Percentiles rank a stretch among this genome's conserved stretches.
These are phyloP conservation scores for Sporothrix dimorphospora DNA, from an alignment of 2,329 filamentous ascomycete species.

Conservation along the genomic window DNA sequence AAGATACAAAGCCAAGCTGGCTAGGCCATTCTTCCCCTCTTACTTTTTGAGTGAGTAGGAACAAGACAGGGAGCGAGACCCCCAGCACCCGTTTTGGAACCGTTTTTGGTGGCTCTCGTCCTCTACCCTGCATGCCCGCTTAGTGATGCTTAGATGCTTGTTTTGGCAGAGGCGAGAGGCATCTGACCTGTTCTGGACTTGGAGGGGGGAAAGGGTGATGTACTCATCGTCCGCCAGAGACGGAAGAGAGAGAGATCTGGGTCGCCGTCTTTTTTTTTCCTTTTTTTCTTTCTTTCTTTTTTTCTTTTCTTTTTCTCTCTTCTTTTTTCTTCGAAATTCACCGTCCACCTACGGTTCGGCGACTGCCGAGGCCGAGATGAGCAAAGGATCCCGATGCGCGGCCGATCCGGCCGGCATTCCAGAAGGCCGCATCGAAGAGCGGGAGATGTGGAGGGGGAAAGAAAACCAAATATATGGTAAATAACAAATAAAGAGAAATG, in stretches of 20 bases:
- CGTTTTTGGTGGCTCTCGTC: background rate
- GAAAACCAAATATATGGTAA: background rate
- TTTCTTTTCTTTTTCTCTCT: too few species aligned
- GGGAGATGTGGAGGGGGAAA: background rate
- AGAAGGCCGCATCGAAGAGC: background rate
- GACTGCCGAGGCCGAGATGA: constrained; percentile 20
- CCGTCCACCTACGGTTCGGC: constrained; percentile 6
- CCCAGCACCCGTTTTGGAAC: background rate
- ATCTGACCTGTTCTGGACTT: constrained; percentile 3
- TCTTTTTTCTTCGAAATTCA: background rate
- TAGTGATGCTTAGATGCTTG: constrained; percentile 14
- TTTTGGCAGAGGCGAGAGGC: background rate
- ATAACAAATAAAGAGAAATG: background rate
- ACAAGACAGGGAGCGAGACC: background rate
- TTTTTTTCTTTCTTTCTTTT: background rate
- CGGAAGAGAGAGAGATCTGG: background rate
- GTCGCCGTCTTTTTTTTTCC: background rate
- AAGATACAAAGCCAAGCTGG: constrained; percentile 2
- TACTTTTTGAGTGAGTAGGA: background rate
- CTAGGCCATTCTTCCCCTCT: background rate
- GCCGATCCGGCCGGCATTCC: constrained; percentile 9
- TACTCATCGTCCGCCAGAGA: background rate
- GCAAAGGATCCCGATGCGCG: constrained; percentile 11
- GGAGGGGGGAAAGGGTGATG: background rate
- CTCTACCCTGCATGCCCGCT: background rate